These are phyloP conservation scores for Eutrema heterophyllum DNA, from an alignment of 345 rosid species.

Conservation along the genomic window DNA sequence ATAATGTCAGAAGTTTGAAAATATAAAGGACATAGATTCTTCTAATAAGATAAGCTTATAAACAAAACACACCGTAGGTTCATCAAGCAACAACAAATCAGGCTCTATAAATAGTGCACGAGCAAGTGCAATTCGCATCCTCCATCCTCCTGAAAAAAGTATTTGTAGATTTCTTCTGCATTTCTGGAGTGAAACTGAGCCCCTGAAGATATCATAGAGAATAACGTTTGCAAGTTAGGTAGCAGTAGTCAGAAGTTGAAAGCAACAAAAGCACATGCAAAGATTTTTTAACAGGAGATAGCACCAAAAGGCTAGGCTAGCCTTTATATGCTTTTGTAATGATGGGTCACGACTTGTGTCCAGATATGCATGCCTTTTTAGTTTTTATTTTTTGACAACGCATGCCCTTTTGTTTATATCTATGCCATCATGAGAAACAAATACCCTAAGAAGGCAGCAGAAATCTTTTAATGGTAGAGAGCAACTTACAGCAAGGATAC, in stretches of 20 bases:
- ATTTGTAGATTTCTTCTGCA: constrained; percentile 81
- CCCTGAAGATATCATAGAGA: constrained; percentile 56
- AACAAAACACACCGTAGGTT: constrained; percentile 69
- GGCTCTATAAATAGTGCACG: constrained; percentile 95
- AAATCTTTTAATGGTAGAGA: background rate
- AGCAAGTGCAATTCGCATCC: constrained; percentile 98
- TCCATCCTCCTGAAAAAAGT: constrained; percentile 98
- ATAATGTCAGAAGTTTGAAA: background rate
- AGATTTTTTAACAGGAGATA: constrained; percentile 7
- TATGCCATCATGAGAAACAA: background rate
- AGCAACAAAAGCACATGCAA: constrained; percentile 10
- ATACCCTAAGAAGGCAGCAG: background rate
- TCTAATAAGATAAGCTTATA: background rate
- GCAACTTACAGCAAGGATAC: constrained; percentile 86
- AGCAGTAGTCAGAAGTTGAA: background rate
- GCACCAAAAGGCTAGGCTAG: background rate
- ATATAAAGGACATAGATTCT: background rate
- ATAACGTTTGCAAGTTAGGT: background rate
- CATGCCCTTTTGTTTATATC: background rate
- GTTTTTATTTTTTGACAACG: no score
- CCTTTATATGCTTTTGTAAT: background rate
- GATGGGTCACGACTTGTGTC: constrained; percentile 9
- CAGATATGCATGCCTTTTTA: background rate
- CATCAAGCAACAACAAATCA: constrained; percentile 93
- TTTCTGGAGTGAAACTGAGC: constrained; percentile 90